Base-by-base conservation (phyloP, 805 yeast species). In the Jamesozyma jinghongensis region DNA sequence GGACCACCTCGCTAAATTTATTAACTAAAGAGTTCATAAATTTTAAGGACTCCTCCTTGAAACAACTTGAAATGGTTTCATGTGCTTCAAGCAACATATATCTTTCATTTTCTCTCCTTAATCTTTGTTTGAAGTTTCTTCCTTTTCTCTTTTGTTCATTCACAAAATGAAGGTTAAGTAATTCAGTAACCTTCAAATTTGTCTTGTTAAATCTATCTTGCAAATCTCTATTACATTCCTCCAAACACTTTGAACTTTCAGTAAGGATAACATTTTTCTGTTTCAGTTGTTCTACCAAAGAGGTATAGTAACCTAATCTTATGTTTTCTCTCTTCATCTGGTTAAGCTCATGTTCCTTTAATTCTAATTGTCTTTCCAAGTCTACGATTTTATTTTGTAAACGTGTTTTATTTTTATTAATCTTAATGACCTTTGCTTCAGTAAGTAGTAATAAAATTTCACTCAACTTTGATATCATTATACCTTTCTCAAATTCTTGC, bases 21-120 rank as follows among this genome's bases (percentile, higher is more conserved):
- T 29, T 26, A 19, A 26, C 28, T 25, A 46, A 19, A 12, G 12
- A 19, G 14, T 27, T 30, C 42, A 43, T 33, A 28, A 46, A 46
- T 5, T 30, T 26, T 8, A 40, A 22, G 1, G 47, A 31, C 17
- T 34, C 32, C 8, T 40, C 36, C 18, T 40, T 41, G 18, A 38
- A 46, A 27, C 31, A 41, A 1, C 34, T 17, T 26, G 35, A 22
- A 16, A 43, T 19, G 17, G 12, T 19, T 12, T 18, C 12, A 32
- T 30, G 34, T 18, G 11, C 14, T 35, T 35, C 41, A 22, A 26
- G 25, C 14, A 19, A n/a, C 19, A 19, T 32, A 26, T 20, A 28
- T n/a, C 35, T 19, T 26, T 35, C 38, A 14, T 28, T 14, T 34
- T 33, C 35, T 5, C 6, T 31, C 18, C 32, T 26, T 7, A 27